Base-by-base conservation (phyloP, 169 alveolate genomes). In the Cryptosporidium bovis region DNA sequence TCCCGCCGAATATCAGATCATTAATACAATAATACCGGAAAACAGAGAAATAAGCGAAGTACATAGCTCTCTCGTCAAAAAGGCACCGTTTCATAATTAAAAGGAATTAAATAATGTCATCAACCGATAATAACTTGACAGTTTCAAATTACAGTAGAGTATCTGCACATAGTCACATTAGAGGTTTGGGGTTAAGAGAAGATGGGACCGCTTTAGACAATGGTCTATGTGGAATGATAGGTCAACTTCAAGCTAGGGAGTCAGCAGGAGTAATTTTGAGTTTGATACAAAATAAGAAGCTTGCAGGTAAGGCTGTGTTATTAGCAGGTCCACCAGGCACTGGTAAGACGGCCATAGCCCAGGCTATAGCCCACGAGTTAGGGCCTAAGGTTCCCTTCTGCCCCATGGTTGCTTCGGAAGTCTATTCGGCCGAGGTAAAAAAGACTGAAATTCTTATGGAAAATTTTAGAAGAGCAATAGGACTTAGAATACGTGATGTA, bases 331-430 rank as follows among this genome's bases (percentile, higher is more conserved):
- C 98, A 8, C 98, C 98, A 67, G 99, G 99, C 60, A 98, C 99
- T 48, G 99, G 99, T 46, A 98, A 98, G 91, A 98, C 99, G 3
- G 99, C 99, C 2, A 94, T 99, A 46, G 99, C 99, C 66, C 95
- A 98, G 90, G 99, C 99, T 1, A 96, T 99, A 20, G 98, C 99
- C 13, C 97, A 97, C 69, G 99, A 99, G 93, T 95, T 99, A 58
- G 99, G 99, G 27, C 96, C 99, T n/a, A 96, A 97, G 82, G 99
- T 98, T 85, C 99, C 99, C 2, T 99, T 99, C 93, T 98, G 99
- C 90, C 99, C 98, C 20, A 97, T 99, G 98, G 99, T 98, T 18
- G 99, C 99, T 34, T 95, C 99, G 13, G 99, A 98, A 95, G 99
- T 98, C 31, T 98, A 96, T 93, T 95, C 99, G 56, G 93, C 96